Evolutionary conservation across 129 eudicot genomes (phyloP).

Genomic region (Sambucus nigra): DNA sequence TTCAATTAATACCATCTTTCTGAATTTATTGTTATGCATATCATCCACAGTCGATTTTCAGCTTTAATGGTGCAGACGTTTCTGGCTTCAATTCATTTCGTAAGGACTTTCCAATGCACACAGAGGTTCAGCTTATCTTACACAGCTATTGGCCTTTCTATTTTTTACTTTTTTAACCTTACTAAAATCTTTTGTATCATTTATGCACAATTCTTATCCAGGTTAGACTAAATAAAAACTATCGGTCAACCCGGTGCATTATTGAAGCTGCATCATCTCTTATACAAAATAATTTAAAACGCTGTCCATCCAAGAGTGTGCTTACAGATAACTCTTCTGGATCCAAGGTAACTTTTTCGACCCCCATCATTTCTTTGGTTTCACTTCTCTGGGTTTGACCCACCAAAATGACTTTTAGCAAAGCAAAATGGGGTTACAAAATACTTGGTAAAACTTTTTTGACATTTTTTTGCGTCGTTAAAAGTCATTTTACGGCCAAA

Average conservation of each 20-base stretch:
- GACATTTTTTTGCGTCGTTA: no score
- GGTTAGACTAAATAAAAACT: constrained; percentile 77
- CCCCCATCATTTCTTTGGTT: no score
- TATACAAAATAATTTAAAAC: constrained; percentile 59
- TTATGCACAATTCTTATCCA: constrained; percentile 15
- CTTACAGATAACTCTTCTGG: constrained; percentile 90
- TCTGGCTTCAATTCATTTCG: constrained; percentile 95
- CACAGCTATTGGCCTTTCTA: constrained; percentile 7
- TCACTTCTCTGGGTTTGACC: no score
- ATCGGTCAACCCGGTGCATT: constrained; percentile 92
- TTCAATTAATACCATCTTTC: neutral
- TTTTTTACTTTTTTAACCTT: neutral
- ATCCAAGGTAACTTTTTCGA: constrained; percentile 51
- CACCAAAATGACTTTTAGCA: no score
- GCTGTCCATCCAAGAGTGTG: constrained; percentile 56
- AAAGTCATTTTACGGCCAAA: no score
- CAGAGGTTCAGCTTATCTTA: constrained; percentile 47
- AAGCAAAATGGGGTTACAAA: no score
- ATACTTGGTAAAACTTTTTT: no score
- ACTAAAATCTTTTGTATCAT: neutral
- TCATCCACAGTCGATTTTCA: constrained; percentile 78
- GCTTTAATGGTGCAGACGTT: constrained; percentile 87
- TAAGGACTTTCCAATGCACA: constrained; percentile 67
- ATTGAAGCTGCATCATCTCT: constrained; percentile 92
- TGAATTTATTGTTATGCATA: constrained; percentile 2